Conservation (phyloP, 1,284 basidiomycete genomes). For the Malassezia slooffiae region DNA sequence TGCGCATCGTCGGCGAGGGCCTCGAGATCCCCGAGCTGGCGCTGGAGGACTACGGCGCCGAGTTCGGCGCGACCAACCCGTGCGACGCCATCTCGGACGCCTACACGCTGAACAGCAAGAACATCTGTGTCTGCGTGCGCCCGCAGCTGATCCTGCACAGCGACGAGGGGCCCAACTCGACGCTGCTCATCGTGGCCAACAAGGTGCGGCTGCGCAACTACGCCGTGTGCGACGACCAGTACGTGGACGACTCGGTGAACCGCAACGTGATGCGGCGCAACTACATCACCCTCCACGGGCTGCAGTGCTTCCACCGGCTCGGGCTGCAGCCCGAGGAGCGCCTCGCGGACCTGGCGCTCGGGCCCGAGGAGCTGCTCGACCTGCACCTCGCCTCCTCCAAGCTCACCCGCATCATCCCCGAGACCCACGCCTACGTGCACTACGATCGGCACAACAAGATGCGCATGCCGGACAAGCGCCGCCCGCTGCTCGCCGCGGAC, state of each 20-base stretch:
- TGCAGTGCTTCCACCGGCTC: constrained; percentile 68
- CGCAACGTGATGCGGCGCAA: constrained; percentile 75
- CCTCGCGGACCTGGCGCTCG: no score
- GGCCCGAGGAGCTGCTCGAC: constrained; percentile 66
- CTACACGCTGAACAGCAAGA: constrained; percentile 53
- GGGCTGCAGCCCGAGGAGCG: constrained; percentile 22
- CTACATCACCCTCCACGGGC: constrained; percentile 62
- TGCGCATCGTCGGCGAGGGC: constrained; percentile 16
- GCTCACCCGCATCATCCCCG: constrained; percentile 70
- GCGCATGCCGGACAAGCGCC: constrained; percentile 9
- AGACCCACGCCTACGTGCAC: constrained; percentile 71
- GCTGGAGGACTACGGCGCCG: constrained; percentile 9
- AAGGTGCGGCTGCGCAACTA: constrained; percentile 72
- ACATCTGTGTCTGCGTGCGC: constrained; percentile 74
- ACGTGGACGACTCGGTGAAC: constrained; percentile 71
- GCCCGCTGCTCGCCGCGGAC: constrained; percentile 28
- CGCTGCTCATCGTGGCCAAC: constrained; percentile 68
- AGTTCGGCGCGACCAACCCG: constrained; percentile 8
- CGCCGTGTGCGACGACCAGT: constrained; percentile 66
- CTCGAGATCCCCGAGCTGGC: constrained; percentile 5
- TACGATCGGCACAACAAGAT: constrained; percentile 81
- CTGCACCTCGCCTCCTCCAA: constrained; percentile 19
- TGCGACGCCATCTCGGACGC: constrained; percentile 46
- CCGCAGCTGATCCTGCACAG: constrained; percentile 78
- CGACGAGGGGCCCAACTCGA: constrained; percentile 56